A percentile compares a stretch with the other conserved stretches of the same genome.
phyloP scores from a whole-genome alignment of 2,329 filamentous ascomycete genomes.

The Trichoderma harzianum region DNA sequence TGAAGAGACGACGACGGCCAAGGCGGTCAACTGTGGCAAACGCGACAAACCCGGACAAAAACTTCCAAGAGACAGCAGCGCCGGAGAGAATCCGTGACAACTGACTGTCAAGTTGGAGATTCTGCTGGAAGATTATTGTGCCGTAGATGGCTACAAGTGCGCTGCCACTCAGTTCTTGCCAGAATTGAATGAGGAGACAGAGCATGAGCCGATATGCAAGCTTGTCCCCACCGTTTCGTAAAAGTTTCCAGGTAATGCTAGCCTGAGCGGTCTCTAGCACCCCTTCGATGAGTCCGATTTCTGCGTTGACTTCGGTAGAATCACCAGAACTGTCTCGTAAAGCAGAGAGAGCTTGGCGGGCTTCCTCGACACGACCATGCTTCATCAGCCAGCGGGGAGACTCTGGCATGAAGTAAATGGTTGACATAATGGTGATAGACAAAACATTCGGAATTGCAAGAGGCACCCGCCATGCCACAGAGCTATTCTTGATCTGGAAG shows the following conservation, averaged over 20 bases:
- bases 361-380: background rate
- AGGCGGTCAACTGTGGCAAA: background rate
- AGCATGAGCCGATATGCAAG: background rate
- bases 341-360: background rate
- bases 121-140: background rate
- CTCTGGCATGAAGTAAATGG: background rate
- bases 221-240: background rate
- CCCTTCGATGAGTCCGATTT: background rate
- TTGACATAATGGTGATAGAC: background rate
- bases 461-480: background rate
- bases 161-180: background rate
- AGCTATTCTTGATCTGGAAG: background rate
- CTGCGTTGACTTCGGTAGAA: background rate
- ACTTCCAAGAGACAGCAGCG: background rate
- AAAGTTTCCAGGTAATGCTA: background rate
- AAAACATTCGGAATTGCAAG: background rate
- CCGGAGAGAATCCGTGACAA: background rate
- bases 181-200: background rate
- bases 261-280: background rate
- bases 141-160: background rate
- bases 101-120: background rate
- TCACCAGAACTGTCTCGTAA: background rate
- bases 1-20: background rate
- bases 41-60: background rate
- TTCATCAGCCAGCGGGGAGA: background rate